phyloP scores from a whole-genome alignment of 164 flowering plant genomes.

The Tetrastigma voinierianum region DNA sequence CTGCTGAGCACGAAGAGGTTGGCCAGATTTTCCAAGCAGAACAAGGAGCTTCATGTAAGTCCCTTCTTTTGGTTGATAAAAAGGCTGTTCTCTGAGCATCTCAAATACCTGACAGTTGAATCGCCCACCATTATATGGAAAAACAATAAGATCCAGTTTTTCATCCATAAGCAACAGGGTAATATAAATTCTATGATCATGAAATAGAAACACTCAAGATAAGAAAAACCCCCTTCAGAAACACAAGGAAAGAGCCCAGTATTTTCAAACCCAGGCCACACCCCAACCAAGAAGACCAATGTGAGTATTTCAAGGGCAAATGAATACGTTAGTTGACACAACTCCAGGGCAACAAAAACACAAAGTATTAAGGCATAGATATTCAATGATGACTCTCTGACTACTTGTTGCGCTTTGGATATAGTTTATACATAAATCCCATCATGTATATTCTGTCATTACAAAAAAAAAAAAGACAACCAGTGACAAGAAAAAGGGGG shows the following conservation, averaged over 20 bases:
- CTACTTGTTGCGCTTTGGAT: neutral
- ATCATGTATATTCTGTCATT: neutral
- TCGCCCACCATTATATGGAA: neutral
- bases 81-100: conserved; percentile 80
- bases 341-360: neutral
- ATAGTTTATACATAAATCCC: neutral
- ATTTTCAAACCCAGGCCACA: neutral
- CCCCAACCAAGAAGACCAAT: neutral
- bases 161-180: neutral
- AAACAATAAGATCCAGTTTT: neutral
- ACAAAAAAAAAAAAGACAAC: no score
- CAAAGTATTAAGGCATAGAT: neutral
- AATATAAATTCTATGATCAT: neutral
- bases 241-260: neutral
- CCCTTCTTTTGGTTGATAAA: conserved; percentile 84
- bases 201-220: neutral
- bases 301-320: neutral
- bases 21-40: conserved; percentile 78
- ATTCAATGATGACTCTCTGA: neutral
- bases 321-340: neutral
- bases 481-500: no score
- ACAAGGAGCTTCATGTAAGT: conserved; percentile 94
- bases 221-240: neutral
- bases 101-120: conserved; percentile 61
- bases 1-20: conserved; percentile 74